Evolutionary conservation across 305 asterid genomes (phyloP), one percentile per base, ranked within the genome.

Genomic region (Rubia tinctorum): DNA sequence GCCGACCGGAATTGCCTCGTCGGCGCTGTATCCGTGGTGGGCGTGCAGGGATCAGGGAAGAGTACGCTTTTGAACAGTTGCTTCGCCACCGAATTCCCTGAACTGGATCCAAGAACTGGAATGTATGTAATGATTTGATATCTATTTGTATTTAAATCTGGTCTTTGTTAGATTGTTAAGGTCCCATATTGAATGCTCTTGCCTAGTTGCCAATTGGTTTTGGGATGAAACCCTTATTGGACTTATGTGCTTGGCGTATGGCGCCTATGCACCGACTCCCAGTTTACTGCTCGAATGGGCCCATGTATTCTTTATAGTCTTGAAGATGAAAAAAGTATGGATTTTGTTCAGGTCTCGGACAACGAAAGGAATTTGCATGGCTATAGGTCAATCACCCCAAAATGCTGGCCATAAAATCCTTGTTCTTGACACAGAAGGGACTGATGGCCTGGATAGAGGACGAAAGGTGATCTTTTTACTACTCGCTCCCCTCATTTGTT

Each of bases 401-500:
- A 14, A 22, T 6, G 58, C 20, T 68, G 59, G 13, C 13, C 42
- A 14, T 12, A 27, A 47, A 47, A 34, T 55, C 27, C 64, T 69
- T 9, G 73, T 53, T 45, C 56, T 70, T 53, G 73, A 70, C 22
- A 70, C 30, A 11, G 65, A 70, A 56, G 73, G 73, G n/a, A 70
- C 51, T 30, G 65, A 53, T 70, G 73, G 73, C 23, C 1, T 8
- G 8, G 73, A 70, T 6, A 61, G 49, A 53, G 73, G 23, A 15
- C 10, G 45, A 30, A 8, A 37, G 65, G 73, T 70, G n/a, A 53
- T 18, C n/a, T 8, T 8, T 53, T 27, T 14, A 0, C 8, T n/a
- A 7, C 30, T 20, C 1, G 0, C 25, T 55, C 61, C 61, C 9
- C 61, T 55, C 11, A n/a, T n/a, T 18, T 14, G 3, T 13, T 53